Evolutionary conservation across 768 basidiomycete genomes (phyloP), one percentile per base, ranked within the genome.

Genomic region (Termitomyces sp.): DNA sequence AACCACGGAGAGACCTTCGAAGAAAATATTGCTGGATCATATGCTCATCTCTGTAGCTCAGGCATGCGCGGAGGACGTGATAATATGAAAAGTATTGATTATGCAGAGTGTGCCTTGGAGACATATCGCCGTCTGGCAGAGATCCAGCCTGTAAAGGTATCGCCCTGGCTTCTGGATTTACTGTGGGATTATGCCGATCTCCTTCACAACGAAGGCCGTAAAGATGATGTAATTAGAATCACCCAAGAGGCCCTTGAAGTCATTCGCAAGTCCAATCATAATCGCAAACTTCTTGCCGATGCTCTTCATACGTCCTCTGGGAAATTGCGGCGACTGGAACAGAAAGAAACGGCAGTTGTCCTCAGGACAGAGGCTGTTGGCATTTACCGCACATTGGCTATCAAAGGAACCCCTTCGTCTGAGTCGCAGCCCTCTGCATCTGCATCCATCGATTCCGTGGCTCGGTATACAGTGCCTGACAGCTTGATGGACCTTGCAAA

Each of bases 111-210:
- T 22, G 60, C 60, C 20, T 20, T 58, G 2, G 53, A 61, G 14
- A 55, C 55, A 26, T 61, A 59, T n/a, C 56, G 60, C 20, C 18
- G n/a, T 29, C 27, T 34, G 31, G 20, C 32, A 7, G n/a, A 50
- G 9, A 37, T 39, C 13, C 57, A 48, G 29, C 60, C 60, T 20
- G 16, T 42, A n/a, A 61, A 51, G 36, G 42, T 31, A 24, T 43
- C 42, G 4, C 36, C 53, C 16, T 52, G 42, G 46, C 54, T 59
- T 29, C 18, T 59, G 41, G 53, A 61, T 1, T 43, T 27, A 20
- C 41, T 61, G 12, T 59, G 60, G 60, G 57, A 61, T 31, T 53
- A 59, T 39, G 60, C 60, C 9, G 24, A 42, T 5, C 46, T 59
- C 24, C 57, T 61, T 24, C 43, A 55, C 7, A 43, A 34, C 9